phyloP scores from a whole-genome alignment of 768 basidiomycete species.

The Termitomyces sp. region DNA sequence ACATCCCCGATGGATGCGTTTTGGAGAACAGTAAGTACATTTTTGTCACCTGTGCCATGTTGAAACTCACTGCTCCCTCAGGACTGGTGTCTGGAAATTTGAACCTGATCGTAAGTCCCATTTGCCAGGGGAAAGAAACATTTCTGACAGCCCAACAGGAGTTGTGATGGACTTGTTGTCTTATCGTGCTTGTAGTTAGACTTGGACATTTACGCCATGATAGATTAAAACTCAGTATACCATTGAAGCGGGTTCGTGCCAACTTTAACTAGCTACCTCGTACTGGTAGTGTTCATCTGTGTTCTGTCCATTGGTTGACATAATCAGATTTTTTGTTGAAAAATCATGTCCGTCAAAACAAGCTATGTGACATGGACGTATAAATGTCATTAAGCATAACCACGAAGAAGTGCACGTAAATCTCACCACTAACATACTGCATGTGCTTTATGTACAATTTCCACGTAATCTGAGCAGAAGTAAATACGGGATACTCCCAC shows the following conservation, averaged over 20 bases:
- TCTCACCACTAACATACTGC: too few species aligned
- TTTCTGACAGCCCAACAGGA: slow-evolving; percentile 18
- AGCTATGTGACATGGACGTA: neutral
- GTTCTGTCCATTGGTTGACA: slow-evolving; percentile 4
- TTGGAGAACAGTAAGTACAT: slow-evolving; percentile 57
- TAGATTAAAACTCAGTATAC: slow-evolving; percentile 10
- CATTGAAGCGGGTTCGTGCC: neutral
- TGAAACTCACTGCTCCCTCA: slow-evolving; percentile 14
- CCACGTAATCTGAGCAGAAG: too few species aligned
- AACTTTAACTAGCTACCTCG: neutral
- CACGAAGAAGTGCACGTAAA: too few species aligned
- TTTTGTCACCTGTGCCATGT: neutral
- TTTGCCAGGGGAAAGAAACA: neutral
- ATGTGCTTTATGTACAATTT: too few species aligned
- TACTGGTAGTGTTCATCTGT: slow-evolving; percentile 2
- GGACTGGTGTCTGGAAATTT: slow-evolving; percentile 80
- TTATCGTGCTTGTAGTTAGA: slow-evolving; percentile 1
- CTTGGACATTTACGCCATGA: slow-evolving; percentile 9
- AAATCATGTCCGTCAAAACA: neutral
- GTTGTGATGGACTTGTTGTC: slow-evolving; percentile 17
- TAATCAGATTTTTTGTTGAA: slow-evolving; percentile 1
- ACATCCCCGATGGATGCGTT: slow-evolving; percentile 79
- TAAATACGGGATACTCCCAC: too few species aligned
- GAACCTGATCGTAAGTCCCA: slow-evolving; percentile 63
- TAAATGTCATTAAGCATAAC: neutral